Base-by-base conservation (phyloP, 345 rosid genomes). In the Firmiana major region DNA sequence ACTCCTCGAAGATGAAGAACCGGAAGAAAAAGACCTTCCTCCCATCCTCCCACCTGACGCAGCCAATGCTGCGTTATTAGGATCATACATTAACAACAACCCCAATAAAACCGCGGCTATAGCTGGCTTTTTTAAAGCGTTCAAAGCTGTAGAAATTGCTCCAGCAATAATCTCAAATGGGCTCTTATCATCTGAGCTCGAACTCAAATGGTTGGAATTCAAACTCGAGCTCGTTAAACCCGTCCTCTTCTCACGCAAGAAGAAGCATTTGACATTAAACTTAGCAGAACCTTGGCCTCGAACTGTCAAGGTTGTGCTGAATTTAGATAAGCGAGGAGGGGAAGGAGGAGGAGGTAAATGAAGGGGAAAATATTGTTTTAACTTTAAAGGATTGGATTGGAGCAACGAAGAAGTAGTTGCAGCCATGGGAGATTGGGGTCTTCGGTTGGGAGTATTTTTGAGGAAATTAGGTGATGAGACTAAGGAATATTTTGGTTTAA, bases 31-130 rank as follows among this genome's bases (percentile, higher is more conserved):
- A 59, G 90, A 75, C 9, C 28, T 78, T n/a, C 97, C 97, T 0
- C 98, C 97, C 48, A 91, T 72, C 73, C 97, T 86, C 64, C 97
- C 97, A n/a, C 97, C 98, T 2, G 97, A 93, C 1, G 94, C 92
- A 15, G 98, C 97, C 70, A 87, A 79, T 60, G 94, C 92, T 49
- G 94, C 92, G 4, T 81, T 81, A 67, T 77, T 84, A 34, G 92
- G 89, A 77, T 94, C 90, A 69, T 75, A 89, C 73, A 83, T 80
- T 80, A 94, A 49, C 72, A 94, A 75, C 77, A 84, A 38, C 38
- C 94, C 97, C 9, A 94, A 73, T 59, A 92, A 63, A 82, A 94
- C 53, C 9, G 89, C 91, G 0, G 91, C 88, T 3, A 86, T 74
- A 0, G 91, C 91, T 2, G 97, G 97, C 80, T 87, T 89, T 80